These are phyloP conservation scores for Asterophora lycoperdoides DNA, from an alignment of 768 basidiomycete genomes.

Conservation along the genomic window DNA sequence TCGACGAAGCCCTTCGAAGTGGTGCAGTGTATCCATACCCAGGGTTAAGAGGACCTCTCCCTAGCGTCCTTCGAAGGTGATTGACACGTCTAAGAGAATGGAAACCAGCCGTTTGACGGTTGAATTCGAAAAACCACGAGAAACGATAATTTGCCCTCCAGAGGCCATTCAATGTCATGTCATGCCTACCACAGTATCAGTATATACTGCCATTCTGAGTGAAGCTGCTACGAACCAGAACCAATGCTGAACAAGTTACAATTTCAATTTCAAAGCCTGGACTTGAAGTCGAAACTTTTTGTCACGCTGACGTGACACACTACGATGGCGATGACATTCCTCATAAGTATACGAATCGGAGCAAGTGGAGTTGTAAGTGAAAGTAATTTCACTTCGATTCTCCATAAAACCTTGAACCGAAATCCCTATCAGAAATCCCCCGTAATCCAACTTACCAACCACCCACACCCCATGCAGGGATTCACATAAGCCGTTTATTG, in stretches of 20 bases:
- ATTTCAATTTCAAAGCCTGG: too few species aligned
- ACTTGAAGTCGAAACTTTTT: neutral
- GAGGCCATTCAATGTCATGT: constrained; percentile 7
- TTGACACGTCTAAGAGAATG: neutral
- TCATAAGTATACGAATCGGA: too few species aligned
- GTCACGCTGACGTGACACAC: neutral
- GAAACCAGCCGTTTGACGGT: neutral
- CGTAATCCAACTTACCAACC: neutral
- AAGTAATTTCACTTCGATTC: too few species aligned
- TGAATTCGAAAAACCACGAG: neutral
- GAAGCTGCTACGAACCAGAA: neutral
- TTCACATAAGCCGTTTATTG: too few species aligned
- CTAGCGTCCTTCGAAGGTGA: neutral
- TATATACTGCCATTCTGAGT: neutral
- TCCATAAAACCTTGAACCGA: neutral
- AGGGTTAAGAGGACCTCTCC: too few species aligned
- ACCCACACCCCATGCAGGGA: neutral
- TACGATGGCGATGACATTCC: too few species aligned
- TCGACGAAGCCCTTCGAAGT: neutral
- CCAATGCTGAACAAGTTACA: neutral
- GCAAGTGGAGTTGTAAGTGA: too few species aligned
- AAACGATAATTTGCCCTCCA: neutral
- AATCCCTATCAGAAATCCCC: too few species aligned
- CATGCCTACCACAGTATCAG: constrained; percentile 1
- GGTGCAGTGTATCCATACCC: neutral